Conservation (phyloP, 805 yeast genomes). For the Hemisphaericaspora nanyangensis region DNA sequence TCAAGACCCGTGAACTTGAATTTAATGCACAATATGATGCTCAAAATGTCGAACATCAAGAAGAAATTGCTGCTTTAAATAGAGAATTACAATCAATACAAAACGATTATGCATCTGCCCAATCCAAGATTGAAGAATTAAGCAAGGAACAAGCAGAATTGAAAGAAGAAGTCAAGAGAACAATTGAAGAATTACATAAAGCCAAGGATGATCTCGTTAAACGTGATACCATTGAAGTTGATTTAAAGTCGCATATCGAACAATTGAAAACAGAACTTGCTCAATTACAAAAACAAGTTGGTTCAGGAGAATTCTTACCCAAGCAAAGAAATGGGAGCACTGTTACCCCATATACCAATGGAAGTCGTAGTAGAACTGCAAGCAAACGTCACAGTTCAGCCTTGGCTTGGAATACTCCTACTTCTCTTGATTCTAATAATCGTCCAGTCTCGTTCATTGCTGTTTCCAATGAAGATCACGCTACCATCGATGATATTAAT, state of each 20-base stretch:
- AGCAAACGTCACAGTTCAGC: constrained; percentile 42
- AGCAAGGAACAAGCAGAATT: constrained; percentile 58
- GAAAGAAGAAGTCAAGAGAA: constrained; percentile 58
- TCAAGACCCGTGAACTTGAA: constrained; percentile 54
- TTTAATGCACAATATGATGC: constrained; percentile 44
- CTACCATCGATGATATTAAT: constrained; percentile 62
- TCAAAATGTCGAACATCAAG: constrained; percentile 45
- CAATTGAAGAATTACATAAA: constrained; percentile 56
- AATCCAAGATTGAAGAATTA: constrained; percentile 55
- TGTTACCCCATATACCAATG: constrained; percentile 30
- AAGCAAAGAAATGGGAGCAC: neutral
- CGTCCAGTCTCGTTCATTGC: constrained; percentile 64
- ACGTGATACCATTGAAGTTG: constrained; percentile 61
- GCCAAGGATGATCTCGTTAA: constrained; percentile 58
- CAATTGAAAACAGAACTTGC: constrained; percentile 51
- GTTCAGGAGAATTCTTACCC: neutral
- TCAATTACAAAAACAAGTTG: constrained; percentile 28
- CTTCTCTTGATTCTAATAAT: constrained; percentile 36
- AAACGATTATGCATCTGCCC: constrained; percentile 54
- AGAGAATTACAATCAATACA: constrained; percentile 54
- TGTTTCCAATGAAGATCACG: constrained; percentile 49
- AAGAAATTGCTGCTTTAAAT: constrained; percentile 47
- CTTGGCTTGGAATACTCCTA: constrained; percentile 29
- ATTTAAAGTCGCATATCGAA: constrained; percentile 59
- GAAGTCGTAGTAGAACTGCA: constrained; percentile 27